phyloP scores from a whole-genome alignment of 1,139 yeast genomes.

The Arxiozyma heterogenica region DNA sequence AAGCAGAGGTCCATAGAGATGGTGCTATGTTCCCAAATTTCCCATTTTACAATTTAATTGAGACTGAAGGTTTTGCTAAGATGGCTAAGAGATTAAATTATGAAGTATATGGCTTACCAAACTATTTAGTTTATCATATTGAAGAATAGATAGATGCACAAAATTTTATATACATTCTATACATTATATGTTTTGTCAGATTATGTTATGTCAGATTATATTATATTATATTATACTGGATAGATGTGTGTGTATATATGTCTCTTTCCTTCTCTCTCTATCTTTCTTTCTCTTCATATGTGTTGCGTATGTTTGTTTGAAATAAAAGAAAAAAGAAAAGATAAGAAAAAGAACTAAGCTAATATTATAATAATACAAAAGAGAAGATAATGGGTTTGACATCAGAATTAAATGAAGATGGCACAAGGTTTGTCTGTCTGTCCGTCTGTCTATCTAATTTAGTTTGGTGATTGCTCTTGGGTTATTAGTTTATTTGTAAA shows the following conservation, averaged over 20 bases:
- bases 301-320: not conserved
- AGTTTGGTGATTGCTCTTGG: too few relatives aligned
- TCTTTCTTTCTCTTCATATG: not conserved
- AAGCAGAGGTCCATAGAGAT: constrained; percentile 95
- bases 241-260: too few relatives aligned
- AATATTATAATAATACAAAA: not conserved
- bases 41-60: constrained; percentile 93
- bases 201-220: too few relatives aligned
- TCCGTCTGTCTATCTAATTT: too few relatives aligned
- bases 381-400: too few relatives aligned
- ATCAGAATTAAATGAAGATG: not conserved
- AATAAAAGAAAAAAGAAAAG: not conserved
- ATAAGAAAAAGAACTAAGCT: too few relatives aligned
- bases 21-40: constrained; percentile 99
- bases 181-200: not conserved
- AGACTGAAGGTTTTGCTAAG: constrained; percentile 96
- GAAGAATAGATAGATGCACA: constrained; percentile 41
- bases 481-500: constrained; percentile 16
- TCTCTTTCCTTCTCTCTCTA: too few relatives aligned
- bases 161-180: constrained; percentile 2
- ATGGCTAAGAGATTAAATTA: constrained; percentile 95
- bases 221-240: too few relatives aligned
- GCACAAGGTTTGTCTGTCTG: too few relatives aligned
- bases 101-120: constrained; percentile 85
- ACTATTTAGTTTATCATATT: constrained; percentile 81